These are phyloP conservation scores for Amphicarpaea edgeworthii DNA, from an alignment of 306 rosid genomes.

Conservation along the genomic window DNA sequence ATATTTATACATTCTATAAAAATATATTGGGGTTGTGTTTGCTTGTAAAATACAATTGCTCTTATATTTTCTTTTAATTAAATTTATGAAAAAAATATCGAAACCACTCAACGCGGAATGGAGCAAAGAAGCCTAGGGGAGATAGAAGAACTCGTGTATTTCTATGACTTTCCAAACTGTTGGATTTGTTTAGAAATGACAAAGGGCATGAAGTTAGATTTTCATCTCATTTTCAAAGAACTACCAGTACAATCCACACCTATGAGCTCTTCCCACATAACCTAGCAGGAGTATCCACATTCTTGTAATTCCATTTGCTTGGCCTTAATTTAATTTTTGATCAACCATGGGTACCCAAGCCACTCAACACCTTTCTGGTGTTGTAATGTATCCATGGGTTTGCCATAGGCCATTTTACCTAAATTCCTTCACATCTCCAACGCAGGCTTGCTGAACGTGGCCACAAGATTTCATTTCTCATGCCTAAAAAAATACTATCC, in stretches of 20 bases:
- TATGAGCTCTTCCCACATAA: slow-evolving; percentile 1
- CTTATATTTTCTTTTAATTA: too few species aligned
- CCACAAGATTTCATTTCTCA: slow-evolving; percentile 65
- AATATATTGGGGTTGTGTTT: too few species aligned
- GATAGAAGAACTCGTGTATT: neutral
- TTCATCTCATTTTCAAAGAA: neutral
- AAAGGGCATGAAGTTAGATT: slow-evolving; percentile 28
- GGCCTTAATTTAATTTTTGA: neutral
- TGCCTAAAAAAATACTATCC: slow-evolving; percentile 56
- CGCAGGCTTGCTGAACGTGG: slow-evolving; percentile 73
- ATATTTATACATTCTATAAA: too few species aligned
- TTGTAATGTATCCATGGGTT: slow-evolving; percentile 77
- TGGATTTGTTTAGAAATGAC: slow-evolving; percentile 21
- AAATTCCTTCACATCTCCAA: slow-evolving; percentile 70
- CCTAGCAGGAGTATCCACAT: neutral
- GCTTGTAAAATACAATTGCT: too few species aligned
- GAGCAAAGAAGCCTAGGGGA: too few species aligned
- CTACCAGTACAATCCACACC: neutral
- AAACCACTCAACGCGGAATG: too few species aligned
- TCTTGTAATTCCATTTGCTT: slow-evolving; percentile 13
- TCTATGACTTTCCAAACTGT: slow-evolving; percentile 27
- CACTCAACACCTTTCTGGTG: slow-evolving; percentile 54
- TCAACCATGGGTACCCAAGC: slow-evolving; percentile 38
- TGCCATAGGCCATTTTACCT: slow-evolving; percentile 72
- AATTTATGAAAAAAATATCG: too few species aligned